Evolutionary conservation across 495 filamentous ascomycete species (phyloP).

Genomic region (Talaromyces ruber): DNA sequence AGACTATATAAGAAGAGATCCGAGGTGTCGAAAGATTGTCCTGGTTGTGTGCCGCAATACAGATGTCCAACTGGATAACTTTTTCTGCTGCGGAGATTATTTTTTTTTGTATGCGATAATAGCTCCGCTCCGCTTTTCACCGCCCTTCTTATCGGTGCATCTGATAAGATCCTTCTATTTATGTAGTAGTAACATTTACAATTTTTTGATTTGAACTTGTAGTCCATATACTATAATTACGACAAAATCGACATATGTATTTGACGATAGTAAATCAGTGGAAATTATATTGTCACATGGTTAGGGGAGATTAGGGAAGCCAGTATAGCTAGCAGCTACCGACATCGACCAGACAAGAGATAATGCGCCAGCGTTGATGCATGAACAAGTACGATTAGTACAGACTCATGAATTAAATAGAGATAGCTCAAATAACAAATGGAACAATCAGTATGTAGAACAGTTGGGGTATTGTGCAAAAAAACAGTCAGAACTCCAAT

Average conservation of each 20-base stretch:
- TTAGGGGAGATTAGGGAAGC: neutral
- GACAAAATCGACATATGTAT: too few species aligned
- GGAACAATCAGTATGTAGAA: slow-evolving; percentile 1
- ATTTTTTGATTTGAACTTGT: too few species aligned
- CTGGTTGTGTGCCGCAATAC: neutral
- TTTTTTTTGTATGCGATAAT: slow-evolving; percentile 21
- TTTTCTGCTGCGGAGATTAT: slow-evolving; percentile 23
- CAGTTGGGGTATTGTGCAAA: slow-evolving; percentile 32
- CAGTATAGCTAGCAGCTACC: neutral
- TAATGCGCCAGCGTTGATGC: neutral
- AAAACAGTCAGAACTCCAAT: slow-evolving; percentile 8
- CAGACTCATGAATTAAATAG: neutral
- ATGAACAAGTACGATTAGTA: neutral
- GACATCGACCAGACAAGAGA: neutral
- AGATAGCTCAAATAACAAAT: neutral
- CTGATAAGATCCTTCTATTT: neutral
- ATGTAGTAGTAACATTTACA: too few species aligned
- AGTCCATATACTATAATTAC: too few species aligned
- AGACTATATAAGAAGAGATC: neutral
- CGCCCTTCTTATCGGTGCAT: neutral
- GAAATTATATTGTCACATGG: neutral
- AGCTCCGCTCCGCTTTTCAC: slow-evolving; percentile 4
- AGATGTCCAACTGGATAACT: slow-evolving; percentile 5
- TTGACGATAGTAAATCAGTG: neutral
- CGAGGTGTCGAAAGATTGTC: neutral